phyloP scores from a whole-genome alignment of 2,329 filamentous ascomycete genomes.

The Niveomyces coronatus region DNA sequence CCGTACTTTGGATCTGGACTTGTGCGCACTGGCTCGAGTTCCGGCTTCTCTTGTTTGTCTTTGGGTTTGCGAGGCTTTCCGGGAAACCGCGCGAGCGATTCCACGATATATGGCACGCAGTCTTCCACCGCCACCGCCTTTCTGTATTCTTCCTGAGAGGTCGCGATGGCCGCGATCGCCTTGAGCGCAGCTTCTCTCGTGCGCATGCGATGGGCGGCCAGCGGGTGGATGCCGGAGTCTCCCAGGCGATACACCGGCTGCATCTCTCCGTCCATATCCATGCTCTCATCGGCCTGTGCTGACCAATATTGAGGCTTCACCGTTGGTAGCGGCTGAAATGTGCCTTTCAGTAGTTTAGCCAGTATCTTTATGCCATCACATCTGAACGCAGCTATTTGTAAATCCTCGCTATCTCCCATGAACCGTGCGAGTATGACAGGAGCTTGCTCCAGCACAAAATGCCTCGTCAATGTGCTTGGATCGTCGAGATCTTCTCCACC shows the following conservation, averaged over 20 bases:
- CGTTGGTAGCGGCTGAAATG: slow-evolving; percentile 36
- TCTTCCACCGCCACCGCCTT: slow-evolving; percentile 75
- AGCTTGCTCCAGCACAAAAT: slow-evolving; percentile 53
- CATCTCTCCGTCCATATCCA: slow-evolving; percentile 22
- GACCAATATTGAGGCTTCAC: slow-evolving; percentile 28
- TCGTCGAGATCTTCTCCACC: slow-evolving; percentile 31
- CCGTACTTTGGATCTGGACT: slow-evolving; percentile 45
- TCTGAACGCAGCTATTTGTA: slow-evolving; percentile 78
- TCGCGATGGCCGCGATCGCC: slow-evolving; percentile 71
- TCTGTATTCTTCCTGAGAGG: slow-evolving; percentile 73
- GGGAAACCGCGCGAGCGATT: slow-evolving; percentile 58
- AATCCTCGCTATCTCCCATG: slow-evolving; percentile 63
- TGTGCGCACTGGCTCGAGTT: slow-evolving; percentile 20
- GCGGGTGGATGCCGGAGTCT: slow-evolving; percentile 47
- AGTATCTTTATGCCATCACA: slow-evolving; percentile 37
- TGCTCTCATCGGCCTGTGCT: slow-evolving; percentile 24
- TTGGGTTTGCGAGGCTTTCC: slow-evolving; percentile 35
- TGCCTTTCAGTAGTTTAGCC: slow-evolving; percentile 38
- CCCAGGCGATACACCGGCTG: slow-evolving; percentile 43
- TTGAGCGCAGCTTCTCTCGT: slow-evolving; percentile 67
- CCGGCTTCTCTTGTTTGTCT: slow-evolving; percentile 31
- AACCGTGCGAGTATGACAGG: slow-evolving; percentile 69
- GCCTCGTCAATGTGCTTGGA: slow-evolving; percentile 25
- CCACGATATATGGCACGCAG: slow-evolving; percentile 70
- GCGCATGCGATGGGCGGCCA: slow-evolving; percentile 58